Percentiles rank a stretch among this genome's conserved stretches.
These are phyloP conservation scores for Aspergillus caelatus DNA, from an alignment of 2,329 filamentous ascomycete genomes.

Conservation along the genomic window DNA sequence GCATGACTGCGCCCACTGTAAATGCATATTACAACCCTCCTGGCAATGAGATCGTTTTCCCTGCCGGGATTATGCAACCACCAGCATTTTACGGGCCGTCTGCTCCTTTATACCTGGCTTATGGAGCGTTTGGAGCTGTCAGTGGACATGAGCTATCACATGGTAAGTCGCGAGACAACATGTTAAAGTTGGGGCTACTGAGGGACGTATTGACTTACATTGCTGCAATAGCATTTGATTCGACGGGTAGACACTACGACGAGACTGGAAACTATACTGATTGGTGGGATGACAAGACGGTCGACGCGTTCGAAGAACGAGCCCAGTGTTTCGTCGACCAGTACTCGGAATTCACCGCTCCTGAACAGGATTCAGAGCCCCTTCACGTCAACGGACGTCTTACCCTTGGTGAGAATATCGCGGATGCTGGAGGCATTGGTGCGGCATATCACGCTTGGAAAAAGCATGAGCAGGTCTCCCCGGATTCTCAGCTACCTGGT, in stretches of 20 bases:
- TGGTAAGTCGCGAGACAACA: constrained; percentile 29
- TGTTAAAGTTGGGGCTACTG: not conserved
- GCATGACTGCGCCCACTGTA: constrained; percentile 62
- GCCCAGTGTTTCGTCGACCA: constrained; percentile 70
- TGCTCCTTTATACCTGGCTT: constrained; percentile 67
- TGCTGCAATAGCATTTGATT: constrained; percentile 61
- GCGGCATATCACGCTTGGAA: constrained; percentile 69
- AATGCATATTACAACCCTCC: constrained; percentile 69
- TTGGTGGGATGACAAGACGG: constrained; percentile 67
- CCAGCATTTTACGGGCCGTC: constrained; percentile 64
- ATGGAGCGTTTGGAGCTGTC: constrained; percentile 69
- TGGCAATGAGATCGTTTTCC: constrained; percentile 70
- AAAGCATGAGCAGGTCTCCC: constrained; percentile 55
- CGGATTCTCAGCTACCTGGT: constrained; percentile 61
- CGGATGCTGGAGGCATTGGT: constrained; percentile 68
- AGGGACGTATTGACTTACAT: constrained; percentile 8
- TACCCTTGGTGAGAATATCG: constrained; percentile 72
- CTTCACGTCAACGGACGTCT: constrained; percentile 65
- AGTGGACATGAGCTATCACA: constrained; percentile 72
- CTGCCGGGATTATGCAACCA: constrained; percentile 70
- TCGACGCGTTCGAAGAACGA: constrained; percentile 60
- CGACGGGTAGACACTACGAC: constrained; percentile 66
- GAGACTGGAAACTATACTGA: constrained; percentile 65
- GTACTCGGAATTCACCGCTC: constrained; percentile 63
- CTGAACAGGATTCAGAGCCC: constrained; percentile 57